These are phyloP conservation scores for Tetrapisispora taiwanensis DNA, from an alignment of 805 yeast genomes.

Conservation along the genomic window DNA sequence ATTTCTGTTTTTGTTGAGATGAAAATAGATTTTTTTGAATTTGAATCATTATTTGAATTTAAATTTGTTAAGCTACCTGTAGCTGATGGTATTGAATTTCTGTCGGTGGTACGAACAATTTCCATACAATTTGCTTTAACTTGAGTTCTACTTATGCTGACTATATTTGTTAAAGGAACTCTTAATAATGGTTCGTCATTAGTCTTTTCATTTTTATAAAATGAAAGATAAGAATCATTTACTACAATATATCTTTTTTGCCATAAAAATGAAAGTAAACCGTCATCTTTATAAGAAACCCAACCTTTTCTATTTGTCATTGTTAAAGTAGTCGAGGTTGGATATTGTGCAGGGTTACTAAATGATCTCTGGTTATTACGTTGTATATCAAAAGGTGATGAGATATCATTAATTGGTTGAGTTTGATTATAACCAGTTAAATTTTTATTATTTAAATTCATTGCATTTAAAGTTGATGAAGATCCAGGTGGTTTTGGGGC, in stretches of 20 bases:
- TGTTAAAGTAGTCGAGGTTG: conserved; percentile 2
- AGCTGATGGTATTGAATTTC: conserved; percentile 16
- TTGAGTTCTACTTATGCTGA: conserved; percentile 57
- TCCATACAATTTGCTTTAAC: conserved; percentile 76
- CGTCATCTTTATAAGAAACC: conserved; percentile 90
- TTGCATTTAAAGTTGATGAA: conserved; percentile 6
- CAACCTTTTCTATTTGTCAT: conserved; percentile 45
- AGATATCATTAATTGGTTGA: conserved; percentile 28
- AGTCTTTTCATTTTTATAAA: conserved; percentile 56
- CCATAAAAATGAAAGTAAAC: conserved; percentile 84
- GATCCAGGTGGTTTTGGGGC: conserved; percentile 42
- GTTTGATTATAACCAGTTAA: conserved; percentile 28
- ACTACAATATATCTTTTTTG: conserved; percentile 76
- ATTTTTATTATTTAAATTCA: background rate
- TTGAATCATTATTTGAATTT: conserved; percentile 11
- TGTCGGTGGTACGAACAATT: conserved; percentile 42
- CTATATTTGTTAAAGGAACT: conserved; percentile 48
- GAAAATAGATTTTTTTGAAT: conserved; percentile 48
- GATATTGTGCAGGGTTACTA: background rate
- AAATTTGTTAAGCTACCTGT: conserved; percentile 1
- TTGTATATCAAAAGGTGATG: background rate
- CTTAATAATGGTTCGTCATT: conserved; percentile 38
- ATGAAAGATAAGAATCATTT: conserved; percentile 61
- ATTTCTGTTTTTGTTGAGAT: conserved; percentile 68
- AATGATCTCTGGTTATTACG: background rate